Base-by-base conservation (phyloP, 768 basidiomycete genomes). In the Lactarius tabidus region DNA sequence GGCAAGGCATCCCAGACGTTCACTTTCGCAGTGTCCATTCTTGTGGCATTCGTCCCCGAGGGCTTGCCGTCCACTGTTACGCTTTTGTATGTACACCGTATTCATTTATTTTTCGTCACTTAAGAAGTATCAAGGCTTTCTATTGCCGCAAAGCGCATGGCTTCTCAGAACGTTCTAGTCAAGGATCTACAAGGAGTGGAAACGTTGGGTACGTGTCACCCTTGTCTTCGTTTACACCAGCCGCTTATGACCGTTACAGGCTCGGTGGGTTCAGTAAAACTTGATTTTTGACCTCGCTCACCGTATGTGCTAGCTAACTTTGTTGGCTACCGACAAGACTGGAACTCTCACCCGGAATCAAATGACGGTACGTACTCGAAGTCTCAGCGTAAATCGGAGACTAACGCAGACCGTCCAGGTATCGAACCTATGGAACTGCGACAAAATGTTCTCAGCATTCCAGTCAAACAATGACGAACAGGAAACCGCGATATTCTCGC, bases 121-220 rank as follows among this genome's bases (percentile, higher is more conserved):
- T 9, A 39, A 41, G n/a, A 33, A 15, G 35, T 18, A 10, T 2
- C 20, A 54, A 77, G 77, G 20, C 71, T 89, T 7, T 87, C 86
- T 6, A 87, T 89, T 51, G 86, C 86, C 0, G 87, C 86, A 20
- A 87, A 87, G 73, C 78, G 87, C 35, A 88, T 89, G 86, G 86
- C 87, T 1, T 80, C 80, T 28, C 85, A 86, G 72, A 87, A 88
- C 66, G 86, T 89, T 6, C 77, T 89, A n/a, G 86, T 88, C 20
- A 89, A 89, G 69, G 85, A 87, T 69, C 72, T 89, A n/a, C 86
- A 88, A 71, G 86, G 86, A 48, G 86, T 89, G 0, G 87, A 89
- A 72, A 88, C 87, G 3, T 77, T 89, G 20, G 86, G 86, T 80
- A 69, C 18, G 20, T 52, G 1, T 33, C 48, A 23, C n/a, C 20